Percentiles rank a stretch among this genome's conserved stretches.
These are phyloP conservation scores for Claviceps africana DNA, from an alignment of 2,329 filamentous ascomycete species.

Conservation along the genomic window DNA sequence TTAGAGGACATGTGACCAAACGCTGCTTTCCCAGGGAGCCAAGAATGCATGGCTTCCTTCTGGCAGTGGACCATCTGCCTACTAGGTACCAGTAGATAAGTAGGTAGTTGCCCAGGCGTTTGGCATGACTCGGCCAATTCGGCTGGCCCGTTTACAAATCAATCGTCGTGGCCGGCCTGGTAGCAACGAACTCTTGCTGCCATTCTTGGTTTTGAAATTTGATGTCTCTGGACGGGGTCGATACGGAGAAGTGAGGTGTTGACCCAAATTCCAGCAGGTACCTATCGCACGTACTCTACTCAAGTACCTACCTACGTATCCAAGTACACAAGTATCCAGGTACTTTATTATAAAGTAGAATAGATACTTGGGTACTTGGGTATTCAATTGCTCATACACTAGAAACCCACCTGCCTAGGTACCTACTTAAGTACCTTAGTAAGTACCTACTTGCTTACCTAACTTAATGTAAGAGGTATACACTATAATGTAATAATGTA, in stretches of 20 bases:
- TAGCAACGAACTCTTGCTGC: not conserved
- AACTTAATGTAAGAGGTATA: too few species aligned
- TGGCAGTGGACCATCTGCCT: not conserved
- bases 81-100: too few species aligned
- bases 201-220: not conserved
- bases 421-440: too few species aligned
- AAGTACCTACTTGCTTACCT: too few species aligned
- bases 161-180: not conserved
- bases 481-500: too few species aligned
- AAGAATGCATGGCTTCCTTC: not conserved
- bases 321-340: too few species aligned
- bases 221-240: not conserved
- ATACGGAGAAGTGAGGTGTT: not conserved
- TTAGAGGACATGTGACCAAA: not conserved
- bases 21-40: not conserved
- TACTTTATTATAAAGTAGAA: too few species aligned
- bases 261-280: not conserved
- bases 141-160: not conserved
- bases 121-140: not conserved
- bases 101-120: not conserved
- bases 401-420: too few species aligned
- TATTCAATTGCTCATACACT: too few species aligned
- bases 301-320: too few species aligned
- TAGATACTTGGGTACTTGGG: too few species aligned
- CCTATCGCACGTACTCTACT: too few species aligned